These are phyloP conservation scores for Carex pumila DNA, from an alignment of 176 grass and related monocot genomes.

Conservation along the genomic window DNA sequence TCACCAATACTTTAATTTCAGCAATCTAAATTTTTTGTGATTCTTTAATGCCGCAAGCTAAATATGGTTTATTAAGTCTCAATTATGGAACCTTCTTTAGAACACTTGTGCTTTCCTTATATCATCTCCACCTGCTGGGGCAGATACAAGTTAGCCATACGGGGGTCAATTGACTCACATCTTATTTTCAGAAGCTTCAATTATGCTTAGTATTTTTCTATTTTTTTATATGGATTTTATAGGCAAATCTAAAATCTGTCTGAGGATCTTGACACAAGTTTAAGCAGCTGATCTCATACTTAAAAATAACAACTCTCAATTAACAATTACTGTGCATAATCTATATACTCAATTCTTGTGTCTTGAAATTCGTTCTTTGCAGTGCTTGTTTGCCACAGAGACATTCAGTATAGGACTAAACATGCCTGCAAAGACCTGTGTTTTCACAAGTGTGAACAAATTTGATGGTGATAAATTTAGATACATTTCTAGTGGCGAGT, in stretches of 20 bases:
- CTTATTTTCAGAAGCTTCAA: background rate
- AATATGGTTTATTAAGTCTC: background rate
- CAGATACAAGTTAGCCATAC: background rate
- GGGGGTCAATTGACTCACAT: background rate
- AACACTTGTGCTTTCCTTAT: background rate
- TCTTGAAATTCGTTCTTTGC: slow-evolving; percentile 28
- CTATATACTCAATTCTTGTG: background rate
- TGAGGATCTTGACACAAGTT: background rate
- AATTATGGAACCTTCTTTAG: background rate
- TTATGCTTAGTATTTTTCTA: background rate
- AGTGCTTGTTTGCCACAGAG: slow-evolving; percentile 97
- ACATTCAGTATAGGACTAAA: slow-evolving; percentile 99
- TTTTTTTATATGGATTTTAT: background rate
- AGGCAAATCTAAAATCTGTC: background rate
- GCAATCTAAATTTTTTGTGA: background rate
- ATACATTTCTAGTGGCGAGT: slow-evolving; percentile 91
- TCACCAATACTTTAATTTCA: background rate
- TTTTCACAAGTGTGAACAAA: slow-evolving; percentile 94
- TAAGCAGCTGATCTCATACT: background rate
- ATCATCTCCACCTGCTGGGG: background rate
- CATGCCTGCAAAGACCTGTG: slow-evolving; percentile 98
- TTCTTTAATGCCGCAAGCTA: background rate
- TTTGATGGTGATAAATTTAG: slow-evolving; percentile 93
- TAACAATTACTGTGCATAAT: background rate
- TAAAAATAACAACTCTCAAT: background rate